Base-by-base conservation (phyloP, 164 flowering plant genomes). In the Vitis rotundifolia region DNA sequence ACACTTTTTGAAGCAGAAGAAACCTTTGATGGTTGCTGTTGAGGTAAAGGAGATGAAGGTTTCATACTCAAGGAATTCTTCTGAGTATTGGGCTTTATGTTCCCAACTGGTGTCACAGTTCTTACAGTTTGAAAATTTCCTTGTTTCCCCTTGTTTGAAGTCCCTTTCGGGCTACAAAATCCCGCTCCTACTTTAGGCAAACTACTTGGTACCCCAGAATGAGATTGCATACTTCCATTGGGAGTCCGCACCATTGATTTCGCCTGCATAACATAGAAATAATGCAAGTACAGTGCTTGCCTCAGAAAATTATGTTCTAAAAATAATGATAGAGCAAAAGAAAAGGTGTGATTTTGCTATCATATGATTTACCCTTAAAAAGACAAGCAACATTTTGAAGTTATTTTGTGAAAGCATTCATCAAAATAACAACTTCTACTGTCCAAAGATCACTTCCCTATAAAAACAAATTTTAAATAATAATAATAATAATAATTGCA, bases 121-220 rank as follows among this genome's bases (percentile, higher is more conserved):
- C 77, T 78, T 47, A 69, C 63, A 57, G 77, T 49, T 64, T 73
- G 88, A 70, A 64, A 56, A 69, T 82, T 82, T 58, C 68, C 72
- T 8, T 66, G 37, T 58, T 80, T 86, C 66, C 73, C 49, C 68
- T 73, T 86, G 68, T 62, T 66, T 67, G 71, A 51, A 26, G 71
- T 61, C 68, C 76, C 83, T 67, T 48, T 75, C 49, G 80, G 65
- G 52, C 63, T 78, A 69, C 29, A 49, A 55, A 29, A 47, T 65
- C 52, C 49, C 5, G 66, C 28, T 44, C 59, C 71, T 64, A 2
- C 9, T 63, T 66, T 80, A 59, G 72, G 71, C 68, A 71, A 63
- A 67, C 67, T 71, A 74, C 67, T 22, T 7, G 72, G 64, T 48
- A 69, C 37, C 57, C 59, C 54, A 16, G 81, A 57, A 56, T 68